Evolutionary conservation across 2,329 filamentous ascomycete genomes (phyloP).

Genomic region (Microascus cirrosus): DNA sequence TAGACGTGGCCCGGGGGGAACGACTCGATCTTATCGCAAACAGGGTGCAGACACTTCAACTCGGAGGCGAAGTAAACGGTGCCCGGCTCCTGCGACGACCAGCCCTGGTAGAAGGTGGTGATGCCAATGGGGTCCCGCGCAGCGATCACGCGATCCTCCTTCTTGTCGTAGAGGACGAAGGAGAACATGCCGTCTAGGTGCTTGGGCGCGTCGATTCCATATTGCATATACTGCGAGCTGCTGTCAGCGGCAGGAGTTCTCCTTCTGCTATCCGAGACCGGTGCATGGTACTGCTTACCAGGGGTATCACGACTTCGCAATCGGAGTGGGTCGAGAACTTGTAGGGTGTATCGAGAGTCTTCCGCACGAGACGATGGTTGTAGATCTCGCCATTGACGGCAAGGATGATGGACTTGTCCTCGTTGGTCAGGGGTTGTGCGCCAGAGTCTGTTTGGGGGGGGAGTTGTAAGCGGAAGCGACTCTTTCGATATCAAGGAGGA

Average conservation of each 20-base stretch:
- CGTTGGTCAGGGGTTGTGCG: conserved; percentile 88
- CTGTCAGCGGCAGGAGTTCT: not conserved
- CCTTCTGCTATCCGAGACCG: not conserved
- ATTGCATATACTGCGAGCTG: conserved; percentile 65
- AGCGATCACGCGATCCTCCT: conserved; percentile 80
- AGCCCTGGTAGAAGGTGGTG: conserved; percentile 94
- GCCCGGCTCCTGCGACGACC: conserved; percentile 69
- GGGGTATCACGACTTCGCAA: conserved; percentile 95
- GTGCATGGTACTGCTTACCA: conserved; percentile 47
- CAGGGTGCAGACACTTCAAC: conserved; percentile 82
- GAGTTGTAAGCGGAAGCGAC: conserved; percentile 9
- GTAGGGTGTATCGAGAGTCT: conserved; percentile 71
- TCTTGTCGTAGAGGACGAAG: conserved; percentile 95
- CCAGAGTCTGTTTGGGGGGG: conserved; percentile 76
- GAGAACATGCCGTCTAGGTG: conserved; percentile 99
- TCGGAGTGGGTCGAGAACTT: conserved; percentile 98
- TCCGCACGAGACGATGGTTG: conserved; percentile 94
- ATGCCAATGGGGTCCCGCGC: conserved; percentile 95
- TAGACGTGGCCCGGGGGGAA: conserved; percentile 96
- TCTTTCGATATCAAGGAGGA: conserved; percentile 1
- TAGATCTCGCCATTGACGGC: conserved; percentile 99
- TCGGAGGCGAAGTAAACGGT: conserved; percentile 95
- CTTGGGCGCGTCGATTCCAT: conserved; percentile 85
- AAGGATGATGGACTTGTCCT: conserved; percentile 76
- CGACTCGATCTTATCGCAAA: conserved; percentile 88